Conservation (phyloP, 176 grass and related monocot genomes). For the Hyparrhenia diplandra region DNA sequence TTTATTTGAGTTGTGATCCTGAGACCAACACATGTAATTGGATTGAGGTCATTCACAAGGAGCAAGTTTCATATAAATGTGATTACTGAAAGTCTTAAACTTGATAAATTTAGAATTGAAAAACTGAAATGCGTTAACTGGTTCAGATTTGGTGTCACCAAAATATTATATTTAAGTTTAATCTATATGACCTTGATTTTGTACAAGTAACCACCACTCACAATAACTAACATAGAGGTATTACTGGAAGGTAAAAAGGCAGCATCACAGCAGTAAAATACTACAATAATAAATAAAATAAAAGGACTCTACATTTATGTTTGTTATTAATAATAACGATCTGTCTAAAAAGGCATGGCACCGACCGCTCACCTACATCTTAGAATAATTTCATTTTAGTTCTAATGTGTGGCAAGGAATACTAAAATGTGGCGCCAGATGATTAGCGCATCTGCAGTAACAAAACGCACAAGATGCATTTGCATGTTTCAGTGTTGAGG, state of each 20-base stretch:
- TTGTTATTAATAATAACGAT: not conserved
- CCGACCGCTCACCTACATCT: not conserved
- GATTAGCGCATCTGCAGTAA: not conserved
- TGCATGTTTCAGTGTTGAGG: not conserved
- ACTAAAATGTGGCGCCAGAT: not conserved
- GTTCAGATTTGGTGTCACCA: not conserved
- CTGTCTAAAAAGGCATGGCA: not conserved
- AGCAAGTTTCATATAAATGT: not conserved
- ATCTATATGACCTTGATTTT: not conserved
- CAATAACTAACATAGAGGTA: not conserved
- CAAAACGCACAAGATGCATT: not conserved
- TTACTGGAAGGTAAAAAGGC: not conserved
- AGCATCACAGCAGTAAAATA: not conserved
- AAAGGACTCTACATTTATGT: not conserved
- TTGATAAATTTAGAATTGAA: not conserved
- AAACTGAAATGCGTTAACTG: not conserved
- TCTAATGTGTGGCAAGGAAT: not conserved
- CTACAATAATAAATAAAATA: no score
- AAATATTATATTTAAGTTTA: not conserved
- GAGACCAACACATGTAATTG: not conserved
- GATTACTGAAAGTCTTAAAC: not conserved
- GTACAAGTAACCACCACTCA: not conserved
- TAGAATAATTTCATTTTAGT: not conserved
- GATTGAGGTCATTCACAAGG: not conserved
- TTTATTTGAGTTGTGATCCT: not conserved